Base-by-base conservation (phyloP, 768 basidiomycete genomes). In the Hypholoma sublateritium region DNA sequence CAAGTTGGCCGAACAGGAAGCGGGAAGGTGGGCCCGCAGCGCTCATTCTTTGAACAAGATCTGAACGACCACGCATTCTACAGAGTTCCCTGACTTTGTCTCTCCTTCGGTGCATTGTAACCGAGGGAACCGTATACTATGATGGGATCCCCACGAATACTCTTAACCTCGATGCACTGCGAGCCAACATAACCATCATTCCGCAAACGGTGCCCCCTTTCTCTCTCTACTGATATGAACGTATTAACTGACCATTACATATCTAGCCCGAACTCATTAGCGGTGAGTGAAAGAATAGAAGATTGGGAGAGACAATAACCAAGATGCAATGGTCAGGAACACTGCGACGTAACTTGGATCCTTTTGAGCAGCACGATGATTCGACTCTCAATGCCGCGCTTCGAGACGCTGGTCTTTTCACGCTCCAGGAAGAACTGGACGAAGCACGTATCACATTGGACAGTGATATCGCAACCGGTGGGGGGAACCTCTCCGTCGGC, bases 401-500 rank as follows among this genome's bases (percentile, higher is more conserved):
- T 12, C 73, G 69, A 19, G 69, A 78, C 28, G 67, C 74, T 36
- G 75, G 75, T 16, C 56, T 76, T 3, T 71, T 70, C 44, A 65
- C 78, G 13, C 57, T 74, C 22, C 68, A 76, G 61, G 64, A 61
- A 43, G 70, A 72, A 65, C 70, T 80, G 71, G 52, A 78, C 73
- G 65, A 82, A 80, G 49, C 79, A 71, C 39, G 74, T 74, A 70
- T 80, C 43, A 75, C 71, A 9, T 67, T 83, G 19, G 79, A 82
- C 42, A 78, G 70, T 19, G 56, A 62, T n/a, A 72, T 82, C 34
- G 62, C 74, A 24, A 71, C 70, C 1, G 87, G 86, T 6, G 89
- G 89, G 7, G 69, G 77, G 14, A 91, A 91, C 67, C 83, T 91
- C 61, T 88, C 86, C 2, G 83, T 87, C 43, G 89, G 89, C 19